Evolutionary conservation across 164 flowering plant genomes (phyloP).

Genomic region (Stephania japonica): DNA sequence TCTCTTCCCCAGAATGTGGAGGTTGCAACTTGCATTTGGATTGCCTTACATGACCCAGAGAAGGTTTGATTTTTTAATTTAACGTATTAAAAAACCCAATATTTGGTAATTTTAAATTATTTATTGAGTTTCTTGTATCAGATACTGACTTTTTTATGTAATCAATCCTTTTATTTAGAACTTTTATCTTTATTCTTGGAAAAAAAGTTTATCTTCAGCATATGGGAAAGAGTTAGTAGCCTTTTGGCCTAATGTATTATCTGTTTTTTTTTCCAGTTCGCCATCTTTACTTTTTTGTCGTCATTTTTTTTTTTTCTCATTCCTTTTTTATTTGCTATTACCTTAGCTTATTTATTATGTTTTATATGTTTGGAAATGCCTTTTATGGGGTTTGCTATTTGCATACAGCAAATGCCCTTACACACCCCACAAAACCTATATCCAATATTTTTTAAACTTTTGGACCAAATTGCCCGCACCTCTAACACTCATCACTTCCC

Average conservation of each 20-base stretch:
- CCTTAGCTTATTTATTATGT: too few species aligned
- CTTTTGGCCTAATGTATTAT: not conserved
- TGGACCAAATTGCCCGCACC: too few species aligned
- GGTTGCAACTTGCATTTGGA: conserved; percentile 91
- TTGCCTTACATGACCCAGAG: conserved; percentile 91
- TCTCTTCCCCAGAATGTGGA: conserved; percentile 68
- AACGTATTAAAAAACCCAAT: not conserved
- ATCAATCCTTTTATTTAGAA: not conserved
- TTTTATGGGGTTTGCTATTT: too few species aligned
- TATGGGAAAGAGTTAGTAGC: not conserved
- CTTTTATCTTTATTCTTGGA: not conserved
- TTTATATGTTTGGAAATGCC: too few species aligned
- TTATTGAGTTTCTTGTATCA: not conserved
- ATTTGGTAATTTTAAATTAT: not conserved
- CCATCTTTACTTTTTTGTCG: not conserved
- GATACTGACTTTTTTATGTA: not conserved
- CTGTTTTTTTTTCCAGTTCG: not conserved
- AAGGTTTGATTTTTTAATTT: conserved; percentile 48
- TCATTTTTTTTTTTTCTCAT: not conserved
- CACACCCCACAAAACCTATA: too few species aligned
- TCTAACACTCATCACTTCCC: too few species aligned
- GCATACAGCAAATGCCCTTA: too few species aligned
- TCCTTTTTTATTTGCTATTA: too few species aligned
- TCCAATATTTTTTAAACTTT: too few species aligned
- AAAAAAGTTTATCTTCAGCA: too few species aligned